Evolutionary conservation across 192 early-diverging fungal genomes (phyloP), one percentile per base, ranked within the genome.

Genomic region (Powellomyces hirtus): DNA sequence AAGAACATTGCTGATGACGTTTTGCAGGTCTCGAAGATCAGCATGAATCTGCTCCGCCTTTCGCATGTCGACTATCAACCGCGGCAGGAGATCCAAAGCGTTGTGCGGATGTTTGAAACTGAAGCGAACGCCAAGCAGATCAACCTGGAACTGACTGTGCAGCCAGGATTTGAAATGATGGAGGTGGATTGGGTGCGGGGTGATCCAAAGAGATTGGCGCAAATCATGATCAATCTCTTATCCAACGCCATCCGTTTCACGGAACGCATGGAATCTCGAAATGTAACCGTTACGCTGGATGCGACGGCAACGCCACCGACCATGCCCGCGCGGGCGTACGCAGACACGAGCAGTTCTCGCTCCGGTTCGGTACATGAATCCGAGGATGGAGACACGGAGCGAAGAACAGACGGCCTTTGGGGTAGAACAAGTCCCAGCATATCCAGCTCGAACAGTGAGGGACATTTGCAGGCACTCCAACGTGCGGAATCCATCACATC

Each of bases 151-250:
- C 71, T 83, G 5, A 59, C 75, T 1, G 72, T 84, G 20, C 71
- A 73, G 53, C 59, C 74, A 1, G 73, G 74, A 51, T 79, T 69
- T 49, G 73, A 73, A 13, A 70, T 70, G 2, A 53, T 67, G 13
- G 68, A 77, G 37, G 73, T 73, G 20, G 72, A 79, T 11, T 78
- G 77, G 63, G 55, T 86, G 50, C 70, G 76, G 20, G 77, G 84
- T 44, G 86, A 85, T 26, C 78, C 79, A 0, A 66, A 68, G 36
- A 73, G 83, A 27, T 69, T 84, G 35, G 59, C 77, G 4, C 79
- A 87, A 60, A 51, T 72, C 74, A 16, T 78, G 67, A 55, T 60
- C 59, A 60, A 60, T 29, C 59, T 60, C 36, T 27, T 60, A 16
- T 38, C 59, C 36, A 60, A 60, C 20, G 59, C 59, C 6, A 27